phyloP scores from a whole-genome alignment of 306 rosid genomes.

The Cercis canadensis region DNA sequence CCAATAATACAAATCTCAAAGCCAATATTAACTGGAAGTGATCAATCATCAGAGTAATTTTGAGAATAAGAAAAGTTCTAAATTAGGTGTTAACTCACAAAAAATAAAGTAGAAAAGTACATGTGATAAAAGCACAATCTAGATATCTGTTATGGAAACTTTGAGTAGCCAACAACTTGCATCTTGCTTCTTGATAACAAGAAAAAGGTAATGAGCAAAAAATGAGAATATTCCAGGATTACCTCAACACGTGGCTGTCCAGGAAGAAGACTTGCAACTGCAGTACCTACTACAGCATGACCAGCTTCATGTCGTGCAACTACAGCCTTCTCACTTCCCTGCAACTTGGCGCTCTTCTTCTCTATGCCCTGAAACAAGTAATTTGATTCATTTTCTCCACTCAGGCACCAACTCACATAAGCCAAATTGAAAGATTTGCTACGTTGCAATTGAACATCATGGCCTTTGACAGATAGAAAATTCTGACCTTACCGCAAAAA shows the following conservation, averaged over 20 bases:
- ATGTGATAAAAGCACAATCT: slow-evolving; percentile 18
- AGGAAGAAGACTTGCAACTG: slow-evolving; percentile 89
- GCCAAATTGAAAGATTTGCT: no score
- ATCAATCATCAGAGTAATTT: background rate
- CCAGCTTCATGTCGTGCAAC: slow-evolving; percentile 99
- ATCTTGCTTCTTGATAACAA: slow-evolving; percentile 17
- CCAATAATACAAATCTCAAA: background rate
- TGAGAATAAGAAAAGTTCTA: background rate
- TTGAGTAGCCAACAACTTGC: slow-evolving; percentile 26
- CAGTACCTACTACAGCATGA: slow-evolving; percentile 98
- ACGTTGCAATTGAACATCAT: slow-evolving; percentile 1
- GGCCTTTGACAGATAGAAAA: slow-evolving; percentile 14
- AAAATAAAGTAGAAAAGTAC: slow-evolving; percentile 10
- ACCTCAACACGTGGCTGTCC: slow-evolving; percentile 99
- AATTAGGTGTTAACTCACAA: slow-evolving; percentile 23
- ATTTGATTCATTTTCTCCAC: slow-evolving; percentile 41
- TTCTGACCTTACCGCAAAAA: slow-evolving; percentile 13
- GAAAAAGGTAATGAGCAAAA: background rate
- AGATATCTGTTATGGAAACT: slow-evolving; percentile 24
- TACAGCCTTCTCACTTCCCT: slow-evolving; percentile 91
- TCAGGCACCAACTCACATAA: no score
- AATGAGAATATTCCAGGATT: slow-evolving; percentile 10
- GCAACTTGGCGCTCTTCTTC: slow-evolving; percentile 91
- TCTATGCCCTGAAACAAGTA: slow-evolving; percentile 84
- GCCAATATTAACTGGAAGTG: background rate